Percentiles rank a stretch among this genome's conserved stretches.
Evolutionary conservation across 2,329 filamentous ascomycete species (phyloP).

Genomic region (Aspergillus sp.): DNA sequence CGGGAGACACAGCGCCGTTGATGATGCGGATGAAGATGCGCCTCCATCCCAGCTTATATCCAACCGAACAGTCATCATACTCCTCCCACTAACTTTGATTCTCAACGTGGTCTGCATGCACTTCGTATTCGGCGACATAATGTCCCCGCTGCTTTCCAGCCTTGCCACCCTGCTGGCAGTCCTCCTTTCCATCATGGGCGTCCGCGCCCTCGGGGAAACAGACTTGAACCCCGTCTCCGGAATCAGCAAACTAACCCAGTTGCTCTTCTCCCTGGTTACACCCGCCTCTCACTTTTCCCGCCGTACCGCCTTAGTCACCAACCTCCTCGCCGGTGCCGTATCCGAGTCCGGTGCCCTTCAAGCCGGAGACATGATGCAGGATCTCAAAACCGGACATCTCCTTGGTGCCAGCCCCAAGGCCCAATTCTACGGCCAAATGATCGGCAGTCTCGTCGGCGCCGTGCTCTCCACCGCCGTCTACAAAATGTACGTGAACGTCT

Average conservation of each 20-base stretch:
- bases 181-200: conserved; percentile 64
- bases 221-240: conserved; percentile 95
- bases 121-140: conserved; percentile 77
- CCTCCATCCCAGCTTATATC: conserved; percentile 81
- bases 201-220: conserved; percentile 72
- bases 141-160: conserved; percentile 74
- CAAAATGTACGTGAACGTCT: conserved; percentile 85
- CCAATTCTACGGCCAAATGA: conserved; percentile 95
- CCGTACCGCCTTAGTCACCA: conserved; percentile 83
- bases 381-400: conserved; percentile 93
- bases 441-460: conserved; percentile 83
- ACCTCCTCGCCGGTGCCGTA: conserved; percentile 89
- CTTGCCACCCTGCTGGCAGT: conserved; percentile 83
- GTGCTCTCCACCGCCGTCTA: conserved; percentile 86
- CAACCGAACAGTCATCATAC: conserved; percentile 68
- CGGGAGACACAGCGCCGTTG: conserved; percentile 20
- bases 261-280: conserved; percentile 90
- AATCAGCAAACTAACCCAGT: conserved; percentile 93
- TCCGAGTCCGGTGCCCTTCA: conserved; percentile 84
- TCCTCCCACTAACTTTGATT: conserved; percentile 72
- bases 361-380: conserved; percentile 94
- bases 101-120: conserved; percentile 82
- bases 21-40: conserved; percentile 69
- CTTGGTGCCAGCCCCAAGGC: conserved; percentile 89
- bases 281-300: conserved; percentile 77